phyloP scores from a whole-genome alignment of 768 basidiomycete species.

The Mycena rosella region DNA sequence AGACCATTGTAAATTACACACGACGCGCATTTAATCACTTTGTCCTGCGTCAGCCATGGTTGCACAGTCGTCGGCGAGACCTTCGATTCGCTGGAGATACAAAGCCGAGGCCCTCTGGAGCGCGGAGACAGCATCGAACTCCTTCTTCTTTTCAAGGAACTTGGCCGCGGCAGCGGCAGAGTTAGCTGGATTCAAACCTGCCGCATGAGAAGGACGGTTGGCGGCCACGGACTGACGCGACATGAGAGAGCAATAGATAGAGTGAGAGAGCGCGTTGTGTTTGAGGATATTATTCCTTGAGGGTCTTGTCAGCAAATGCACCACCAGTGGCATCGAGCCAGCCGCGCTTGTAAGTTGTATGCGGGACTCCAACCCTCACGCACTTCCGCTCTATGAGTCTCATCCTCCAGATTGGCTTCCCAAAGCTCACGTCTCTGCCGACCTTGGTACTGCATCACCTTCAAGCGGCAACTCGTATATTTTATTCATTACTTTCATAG shows the following conservation, averaged over 20 bases:
- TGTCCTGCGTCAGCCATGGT: slow-evolving; percentile 83
- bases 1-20: slow-evolving; percentile 3
- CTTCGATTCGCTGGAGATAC: slow-evolving; percentile 77
- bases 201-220: slow-evolving; percentile 63
- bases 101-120: slow-evolving; percentile 73
- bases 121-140: slow-evolving; percentile 80
- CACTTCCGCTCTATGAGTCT: slow-evolving; percentile 71
- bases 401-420: slow-evolving; percentile 83
- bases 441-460: slow-evolving; percentile 70
- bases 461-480: neutral
- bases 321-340: too few species aligned
- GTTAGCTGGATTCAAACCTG: slow-evolving; percentile 51
- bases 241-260: slow-evolving; percentile 36
- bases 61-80: slow-evolving; percentile 77
- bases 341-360: slow-evolving; percentile 5
- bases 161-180: slow-evolving; percentile 66
- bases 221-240: slow-evolving; percentile 68
- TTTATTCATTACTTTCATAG: slow-evolving; percentile 51
- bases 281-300: slow-evolving; percentile 6
- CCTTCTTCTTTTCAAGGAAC: slow-evolving; percentile 84
- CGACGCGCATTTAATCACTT: slow-evolving; percentile 54
- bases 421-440: slow-evolving; percentile 72
- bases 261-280: slow-evolving; percentile 1
- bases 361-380: slow-evolving; percentile 20
- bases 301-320: too few species aligned